Conservation (phyloP, 2,329 filamentous ascomycete genomes). For the Arthrobotrys sphaeroides region DNA sequence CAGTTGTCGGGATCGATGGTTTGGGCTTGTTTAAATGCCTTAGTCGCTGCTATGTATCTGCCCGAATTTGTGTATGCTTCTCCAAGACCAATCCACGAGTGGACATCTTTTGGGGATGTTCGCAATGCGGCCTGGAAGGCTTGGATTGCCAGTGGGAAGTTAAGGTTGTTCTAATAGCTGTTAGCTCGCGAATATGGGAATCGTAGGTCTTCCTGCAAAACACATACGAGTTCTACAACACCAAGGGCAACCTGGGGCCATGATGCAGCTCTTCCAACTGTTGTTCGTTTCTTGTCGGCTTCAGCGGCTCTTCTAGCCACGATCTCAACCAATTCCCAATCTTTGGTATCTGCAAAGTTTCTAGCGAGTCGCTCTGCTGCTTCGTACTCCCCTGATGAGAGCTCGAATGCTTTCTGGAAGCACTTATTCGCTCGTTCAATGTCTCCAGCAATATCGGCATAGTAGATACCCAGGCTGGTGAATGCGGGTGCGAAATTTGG, state of each 20-base stretch:
- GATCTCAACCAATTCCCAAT: constrained; percentile 96
- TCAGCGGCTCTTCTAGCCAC: constrained; percentile 90
- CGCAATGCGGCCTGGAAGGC: constrained; percentile 90
- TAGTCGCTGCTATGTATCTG: constrained; percentile 89
- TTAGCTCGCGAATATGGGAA: neutral
- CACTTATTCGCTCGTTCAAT: constrained; percentile 86
- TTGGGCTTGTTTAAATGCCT: constrained; percentile 87
- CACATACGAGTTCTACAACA: constrained; percentile 73
- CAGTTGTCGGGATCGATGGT: constrained; percentile 81
- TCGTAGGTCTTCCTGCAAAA: too few species aligned
- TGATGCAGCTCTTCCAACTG: constrained; percentile 89
- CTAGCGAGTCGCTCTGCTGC: constrained; percentile 87
- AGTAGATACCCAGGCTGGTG: constrained; percentile 88
- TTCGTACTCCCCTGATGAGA: constrained; percentile 84
- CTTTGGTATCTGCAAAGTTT: constrained; percentile 85
- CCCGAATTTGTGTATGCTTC: constrained; percentile 97
- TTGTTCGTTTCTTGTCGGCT: constrained; percentile 89
- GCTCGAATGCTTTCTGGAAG: constrained; percentile 94
- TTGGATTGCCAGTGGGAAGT: constrained; percentile 82
- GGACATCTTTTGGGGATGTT: constrained; percentile 84
- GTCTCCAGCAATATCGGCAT: constrained; percentile 88
- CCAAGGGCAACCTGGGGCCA: constrained; percentile 96
- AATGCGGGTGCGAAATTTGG: constrained; percentile 90
- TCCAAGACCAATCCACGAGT: constrained; percentile 95
- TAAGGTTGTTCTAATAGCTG: constrained; percentile 57